Evolutionary conservation across 148 eudicot species (phyloP).

Genomic region (Silene latifolia): DNA sequence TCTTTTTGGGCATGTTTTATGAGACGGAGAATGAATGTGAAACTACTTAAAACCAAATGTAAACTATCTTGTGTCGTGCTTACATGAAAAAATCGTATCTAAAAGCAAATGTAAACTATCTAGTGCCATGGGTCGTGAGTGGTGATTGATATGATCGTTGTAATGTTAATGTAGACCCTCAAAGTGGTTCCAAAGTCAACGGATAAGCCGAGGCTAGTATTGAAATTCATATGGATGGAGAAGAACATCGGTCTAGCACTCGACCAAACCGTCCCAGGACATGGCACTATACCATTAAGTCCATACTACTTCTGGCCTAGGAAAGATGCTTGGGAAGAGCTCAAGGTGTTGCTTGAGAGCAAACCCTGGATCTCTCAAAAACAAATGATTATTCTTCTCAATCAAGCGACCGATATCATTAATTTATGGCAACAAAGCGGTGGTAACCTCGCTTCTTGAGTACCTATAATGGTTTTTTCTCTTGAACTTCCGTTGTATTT

Average conservation of each 20-base stretch:
- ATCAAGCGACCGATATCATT: conserved; percentile 93
- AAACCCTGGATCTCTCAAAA: conserved; percentile 92
- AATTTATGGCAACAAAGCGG: conserved; percentile 94
- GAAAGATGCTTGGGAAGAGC: conserved; percentile 99
- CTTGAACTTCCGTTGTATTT: conserved; percentile 8
- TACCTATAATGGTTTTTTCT: neutral
- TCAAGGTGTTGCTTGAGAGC: conserved; percentile 77
- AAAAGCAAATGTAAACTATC: no score
- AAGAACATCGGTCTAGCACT: conserved; percentile 85
- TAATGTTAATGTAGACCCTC: conserved; percentile 47
- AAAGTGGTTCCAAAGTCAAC: conserved; percentile 63
- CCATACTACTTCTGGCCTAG: conserved; percentile 97
- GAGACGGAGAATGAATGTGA: no score
- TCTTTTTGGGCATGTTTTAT: no score
- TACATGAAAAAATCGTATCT: no score
- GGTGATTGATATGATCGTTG: neutral
- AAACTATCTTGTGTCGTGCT: no score
- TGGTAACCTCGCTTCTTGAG: conserved; percentile 46
- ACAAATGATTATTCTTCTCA: conserved; percentile 78
- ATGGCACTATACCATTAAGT: conserved; percentile 75
- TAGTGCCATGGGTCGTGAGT: no score
- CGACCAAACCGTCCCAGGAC: conserved; percentile 77
- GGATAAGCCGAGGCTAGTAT: conserved; percentile 74
- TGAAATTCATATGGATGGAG: conserved; percentile 97
- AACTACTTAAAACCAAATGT: no score